phyloP scores from a whole-genome alignment of 2,329 filamentous ascomycete genomes.

The Teratosphaeriaceae sp. region DNA sequence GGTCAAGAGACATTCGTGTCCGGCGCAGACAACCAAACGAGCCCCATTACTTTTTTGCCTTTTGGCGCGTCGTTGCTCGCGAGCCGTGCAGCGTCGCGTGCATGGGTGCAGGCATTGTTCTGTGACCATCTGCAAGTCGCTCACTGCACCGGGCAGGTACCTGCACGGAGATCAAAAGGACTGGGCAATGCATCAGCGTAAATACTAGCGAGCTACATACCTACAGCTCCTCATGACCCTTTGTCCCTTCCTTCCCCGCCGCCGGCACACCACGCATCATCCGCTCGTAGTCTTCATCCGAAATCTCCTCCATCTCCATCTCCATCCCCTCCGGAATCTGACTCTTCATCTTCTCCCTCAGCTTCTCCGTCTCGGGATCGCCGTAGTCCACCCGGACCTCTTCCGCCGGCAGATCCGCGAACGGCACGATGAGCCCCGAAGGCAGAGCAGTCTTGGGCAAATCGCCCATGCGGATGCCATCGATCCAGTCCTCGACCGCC shows the following conservation, averaged over 20 bases:
- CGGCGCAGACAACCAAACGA: too few relatives aligned
- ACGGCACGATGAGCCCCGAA: conserved; percentile 37
- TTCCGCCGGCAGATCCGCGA: conserved; percentile 23
- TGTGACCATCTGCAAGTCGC: too few relatives aligned
- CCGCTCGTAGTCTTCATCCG: conserved; percentile 26
- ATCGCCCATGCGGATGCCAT: conserved; percentile 85
- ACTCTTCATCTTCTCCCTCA: conserved; percentile 18
- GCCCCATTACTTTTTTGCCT: too few relatives aligned
- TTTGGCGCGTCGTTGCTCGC: too few relatives aligned
- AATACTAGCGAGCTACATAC: too few relatives aligned
- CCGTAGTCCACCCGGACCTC: conserved; percentile 14
- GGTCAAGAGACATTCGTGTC: too few relatives aligned
- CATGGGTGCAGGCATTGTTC: too few relatives aligned
- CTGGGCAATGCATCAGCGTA: too few relatives aligned
- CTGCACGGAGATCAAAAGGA: too few relatives aligned
- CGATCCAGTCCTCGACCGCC: conserved; percentile 77
- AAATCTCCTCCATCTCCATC: conserved; percentile 29
- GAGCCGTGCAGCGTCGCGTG: too few relatives aligned
- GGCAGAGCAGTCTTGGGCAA: conserved; percentile 66
- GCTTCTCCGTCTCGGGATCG: conserved; percentile 9
- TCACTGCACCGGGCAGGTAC: too few relatives aligned
- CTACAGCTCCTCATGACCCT: not conserved
- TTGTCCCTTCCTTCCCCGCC: not conserved
- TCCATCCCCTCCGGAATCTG: conserved; percentile 26
- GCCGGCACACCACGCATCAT: too few relatives aligned